Evolutionary conservation across 768 basidiomycete species (phyloP).

Genomic region (Leccinellum rugosiceps): DNA sequence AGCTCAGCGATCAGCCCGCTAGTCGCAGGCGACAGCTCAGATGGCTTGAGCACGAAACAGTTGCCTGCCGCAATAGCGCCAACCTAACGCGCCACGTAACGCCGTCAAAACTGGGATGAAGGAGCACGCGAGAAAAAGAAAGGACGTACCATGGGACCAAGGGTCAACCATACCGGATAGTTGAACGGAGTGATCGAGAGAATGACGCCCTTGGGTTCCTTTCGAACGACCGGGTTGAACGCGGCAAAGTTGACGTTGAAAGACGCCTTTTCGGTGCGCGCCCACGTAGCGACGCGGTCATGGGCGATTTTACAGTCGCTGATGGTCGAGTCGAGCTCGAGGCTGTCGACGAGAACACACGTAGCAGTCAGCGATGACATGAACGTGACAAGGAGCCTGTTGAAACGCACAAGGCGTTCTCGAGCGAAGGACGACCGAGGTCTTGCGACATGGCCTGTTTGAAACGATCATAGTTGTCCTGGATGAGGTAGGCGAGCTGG

Average conservation of each 20-base stretch:
- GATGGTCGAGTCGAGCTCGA: constrained; percentile 58
- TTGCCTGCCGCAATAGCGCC: constrained; percentile 82
- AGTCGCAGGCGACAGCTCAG: constrained; percentile 59
- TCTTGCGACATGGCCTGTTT: constrained; percentile 57
- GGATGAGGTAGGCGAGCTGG: constrained; percentile 67
- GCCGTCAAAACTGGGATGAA: not conserved
- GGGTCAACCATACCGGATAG: constrained; percentile 60
- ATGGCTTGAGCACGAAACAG: constrained; percentile 69
- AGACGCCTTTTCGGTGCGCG: constrained; percentile 55
- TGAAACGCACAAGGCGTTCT: constrained; percentile 48
- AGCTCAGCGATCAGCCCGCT: constrained; percentile 63
- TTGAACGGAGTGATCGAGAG: constrained; percentile 75
- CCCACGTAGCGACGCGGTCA: constrained; percentile 70
- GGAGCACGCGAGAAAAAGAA: not conserved
- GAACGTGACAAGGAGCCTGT: not conserved
- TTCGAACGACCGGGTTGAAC: constrained; percentile 62
- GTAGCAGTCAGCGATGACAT: not conserved
- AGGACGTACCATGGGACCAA: constrained; percentile 54
- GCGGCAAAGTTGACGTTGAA: constrained; percentile 55
- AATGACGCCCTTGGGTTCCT: constrained; percentile 75
- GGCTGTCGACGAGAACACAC: constrained; percentile 37
- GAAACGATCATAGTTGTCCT: constrained; percentile 67
- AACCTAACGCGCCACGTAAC: constrained; percentile 31
- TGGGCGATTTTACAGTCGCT: constrained; percentile 54
- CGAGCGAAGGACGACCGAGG: constrained; percentile 59